Evolutionary conservation across 176 grass and related monocot species (phyloP).

Genomic region (Musa beccarii): DNA sequence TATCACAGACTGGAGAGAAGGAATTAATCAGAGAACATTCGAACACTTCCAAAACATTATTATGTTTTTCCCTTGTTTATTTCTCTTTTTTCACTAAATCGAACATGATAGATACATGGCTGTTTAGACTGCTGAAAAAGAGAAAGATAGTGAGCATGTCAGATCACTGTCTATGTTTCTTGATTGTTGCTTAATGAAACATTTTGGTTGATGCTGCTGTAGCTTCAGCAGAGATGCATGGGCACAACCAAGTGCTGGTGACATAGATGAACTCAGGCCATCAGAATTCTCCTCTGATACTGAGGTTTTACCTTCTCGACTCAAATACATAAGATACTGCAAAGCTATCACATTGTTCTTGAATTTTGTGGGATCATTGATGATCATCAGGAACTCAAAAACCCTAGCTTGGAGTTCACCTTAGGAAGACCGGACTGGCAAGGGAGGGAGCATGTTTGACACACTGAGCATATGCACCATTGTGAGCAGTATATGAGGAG

Average conservation of each 20-base stretch:
- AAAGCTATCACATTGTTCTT: not conserved
- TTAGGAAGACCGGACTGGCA: constrained; percentile 2
- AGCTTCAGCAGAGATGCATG: not conserved
- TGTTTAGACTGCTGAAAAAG: too few relatives aligned
- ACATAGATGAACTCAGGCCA: not conserved
- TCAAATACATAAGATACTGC: not conserved
- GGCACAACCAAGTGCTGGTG: not conserved
- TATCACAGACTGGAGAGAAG: too few relatives aligned
- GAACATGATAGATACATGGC: too few relatives aligned
- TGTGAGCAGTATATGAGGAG: too few relatives aligned
- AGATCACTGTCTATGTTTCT: not conserved
- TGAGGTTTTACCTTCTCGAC: not conserved
- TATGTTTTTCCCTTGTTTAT: too few relatives aligned
- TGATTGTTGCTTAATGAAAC: not conserved
- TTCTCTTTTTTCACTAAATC: too few relatives aligned
- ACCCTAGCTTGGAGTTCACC: constrained; percentile 11
- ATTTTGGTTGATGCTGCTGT: not conserved
- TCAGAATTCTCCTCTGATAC: not conserved
- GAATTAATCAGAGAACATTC: too few relatives aligned
- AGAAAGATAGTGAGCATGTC: too few relatives aligned
- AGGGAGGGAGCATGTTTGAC: not conserved
- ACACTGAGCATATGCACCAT: too few relatives aligned
- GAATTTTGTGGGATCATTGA: not conserved
- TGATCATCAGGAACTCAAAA: not conserved
- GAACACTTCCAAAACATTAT: too few relatives aligned